Conservation (phyloP, 352 stramenopile genomes). For the Pythium dissimile region DNA sequence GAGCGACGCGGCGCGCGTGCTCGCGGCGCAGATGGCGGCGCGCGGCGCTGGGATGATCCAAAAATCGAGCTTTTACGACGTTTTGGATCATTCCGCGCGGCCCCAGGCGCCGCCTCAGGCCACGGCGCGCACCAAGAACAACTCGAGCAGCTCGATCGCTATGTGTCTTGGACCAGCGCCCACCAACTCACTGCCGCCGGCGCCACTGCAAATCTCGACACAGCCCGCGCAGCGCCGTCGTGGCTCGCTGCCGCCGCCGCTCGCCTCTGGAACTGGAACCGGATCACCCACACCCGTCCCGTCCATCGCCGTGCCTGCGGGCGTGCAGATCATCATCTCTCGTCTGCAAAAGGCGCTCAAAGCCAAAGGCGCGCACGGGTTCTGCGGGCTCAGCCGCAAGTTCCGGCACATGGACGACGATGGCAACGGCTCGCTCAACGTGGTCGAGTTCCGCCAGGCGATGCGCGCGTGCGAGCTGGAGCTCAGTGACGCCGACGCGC, state of each 20-base stretch:
- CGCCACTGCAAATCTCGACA: background rate
- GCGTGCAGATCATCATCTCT: constrained; percentile 56
- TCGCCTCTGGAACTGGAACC: constrained; percentile 3
- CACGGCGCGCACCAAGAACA: constrained; percentile 38
- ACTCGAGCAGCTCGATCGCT: constrained; percentile 46
- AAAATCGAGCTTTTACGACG: constrained; percentile 45
- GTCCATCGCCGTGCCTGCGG: constrained; percentile 23
- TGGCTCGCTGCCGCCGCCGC: background rate
- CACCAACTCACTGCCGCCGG: too few relatives aligned
- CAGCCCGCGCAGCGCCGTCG: background rate
- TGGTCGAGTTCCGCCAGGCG: constrained; percentile 73
- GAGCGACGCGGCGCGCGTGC: constrained; percentile 28
- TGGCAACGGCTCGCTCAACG: constrained; percentile 60
- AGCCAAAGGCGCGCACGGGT: constrained; percentile 57
- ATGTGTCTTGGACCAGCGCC: constrained; percentile 59
- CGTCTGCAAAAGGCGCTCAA: constrained; percentile 48
- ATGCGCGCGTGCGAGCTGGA: constrained; percentile 54
- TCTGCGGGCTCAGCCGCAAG: constrained; percentile 71
- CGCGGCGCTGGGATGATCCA: constrained; percentile 12
- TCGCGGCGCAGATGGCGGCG: constrained; percentile 26
- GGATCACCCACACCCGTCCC: constrained; percentile 15
- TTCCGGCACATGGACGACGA: constrained; percentile 82
- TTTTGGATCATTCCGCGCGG: constrained; percentile 50
- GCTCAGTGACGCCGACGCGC: constrained; percentile 51
- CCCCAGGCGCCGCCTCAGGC: background rate